Conservation (phyloP, 768 basidiomycete genomes). For the Pleurotus platypus region DNA sequence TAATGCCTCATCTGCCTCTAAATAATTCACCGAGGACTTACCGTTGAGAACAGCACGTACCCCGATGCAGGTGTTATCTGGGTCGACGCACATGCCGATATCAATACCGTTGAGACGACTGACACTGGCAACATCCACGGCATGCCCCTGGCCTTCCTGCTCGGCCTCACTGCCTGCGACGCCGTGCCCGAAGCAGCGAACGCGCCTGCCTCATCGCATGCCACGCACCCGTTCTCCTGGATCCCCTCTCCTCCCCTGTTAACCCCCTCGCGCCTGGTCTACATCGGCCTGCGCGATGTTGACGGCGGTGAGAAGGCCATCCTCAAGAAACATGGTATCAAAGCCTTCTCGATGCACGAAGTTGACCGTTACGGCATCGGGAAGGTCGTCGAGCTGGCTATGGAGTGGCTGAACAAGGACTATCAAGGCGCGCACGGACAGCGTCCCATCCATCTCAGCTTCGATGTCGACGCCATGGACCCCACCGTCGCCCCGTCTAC, state of each 20-base stretch:
- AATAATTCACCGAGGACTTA: slow-evolving; percentile 6
- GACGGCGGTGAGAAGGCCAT: slow-evolving; percentile 87
- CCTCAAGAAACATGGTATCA: slow-evolving; percentile 75
- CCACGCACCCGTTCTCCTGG: slow-evolving; percentile 34
- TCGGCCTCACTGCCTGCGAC: slow-evolving; percentile 47
- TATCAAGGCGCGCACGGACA: slow-evolving; percentile 15
- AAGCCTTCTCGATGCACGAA: slow-evolving; percentile 90
- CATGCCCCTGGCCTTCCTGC: slow-evolving; percentile 95
- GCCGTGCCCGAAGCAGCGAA: slow-evolving; percentile 27
- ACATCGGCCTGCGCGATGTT: slow-evolving; percentile 94
- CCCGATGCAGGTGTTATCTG: slow-evolving; percentile 88
- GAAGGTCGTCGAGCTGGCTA: slow-evolving; percentile 92
- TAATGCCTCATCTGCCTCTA: slow-evolving; percentile 22
- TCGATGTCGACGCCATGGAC: slow-evolving; percentile 94
- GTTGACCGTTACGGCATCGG: slow-evolving; percentile 91
- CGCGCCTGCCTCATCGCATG: slow-evolving; percentile 20
- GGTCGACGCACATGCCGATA: slow-evolving; percentile 97
- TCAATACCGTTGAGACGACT: slow-evolving; percentile 86
- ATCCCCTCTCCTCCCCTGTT: slow-evolving; percentile 60
- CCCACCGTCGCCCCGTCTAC: slow-evolving; percentile 96
- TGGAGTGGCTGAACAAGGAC: slow-evolving; percentile 89
- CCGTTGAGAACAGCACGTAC: slow-evolving; percentile 44
- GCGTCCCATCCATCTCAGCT: slow-evolving; percentile 87
- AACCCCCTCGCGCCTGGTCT: slow-evolving; percentile 78
- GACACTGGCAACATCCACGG: slow-evolving; percentile 93